A percentile compares a stretch with the other conserved stretches of the same genome.
phyloP scores from a whole-genome alignment of 116 monocot genomes.

The Zostera marina region DNA sequence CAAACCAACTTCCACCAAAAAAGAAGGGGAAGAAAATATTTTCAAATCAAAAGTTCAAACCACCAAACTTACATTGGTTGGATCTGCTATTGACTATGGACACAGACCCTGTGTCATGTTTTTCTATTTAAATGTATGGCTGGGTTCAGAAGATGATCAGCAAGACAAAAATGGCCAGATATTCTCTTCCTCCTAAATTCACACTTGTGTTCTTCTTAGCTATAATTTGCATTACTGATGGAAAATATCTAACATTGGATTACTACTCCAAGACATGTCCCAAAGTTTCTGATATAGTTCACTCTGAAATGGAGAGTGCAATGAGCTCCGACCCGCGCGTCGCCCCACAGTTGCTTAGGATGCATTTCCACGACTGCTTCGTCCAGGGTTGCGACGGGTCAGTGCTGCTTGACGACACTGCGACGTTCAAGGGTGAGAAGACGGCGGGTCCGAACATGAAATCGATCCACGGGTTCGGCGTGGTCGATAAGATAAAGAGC shows the following conservation, averaged over 20 bases:
- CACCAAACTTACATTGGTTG: no score
- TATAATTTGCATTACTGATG: no score
- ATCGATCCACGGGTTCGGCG: slow-evolving; percentile 56
- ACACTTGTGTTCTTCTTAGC: no score
- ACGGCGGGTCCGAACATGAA: slow-evolving; percentile 36
- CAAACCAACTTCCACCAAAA: no score
- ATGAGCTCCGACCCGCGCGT: slow-evolving; percentile 36
- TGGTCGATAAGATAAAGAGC: slow-evolving; percentile 65
- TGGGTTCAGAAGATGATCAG: no score
- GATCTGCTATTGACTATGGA: no score
- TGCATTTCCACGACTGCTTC: slow-evolving; percentile 89
- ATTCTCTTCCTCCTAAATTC: no score
- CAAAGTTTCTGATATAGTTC: slow-evolving; percentile 29
- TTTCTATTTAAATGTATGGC: no score
- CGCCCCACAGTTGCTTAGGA: slow-evolving; percentile 52
- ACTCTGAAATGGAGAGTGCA: slow-evolving; percentile 50
- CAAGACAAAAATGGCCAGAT: no score
- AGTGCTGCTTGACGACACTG: slow-evolving; percentile 79
- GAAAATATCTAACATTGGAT: slow-evolving; percentile 27
- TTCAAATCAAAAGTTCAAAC: no score
- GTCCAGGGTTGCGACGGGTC: slow-evolving; percentile 97
- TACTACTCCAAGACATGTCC: slow-evolving; percentile 67
- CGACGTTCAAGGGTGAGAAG: slow-evolving; percentile 55
- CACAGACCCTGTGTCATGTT: no score
- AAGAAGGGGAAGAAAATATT: no score